Evolutionary conservation across 164 flowering plant species (phyloP).

Genomic region (Piper longum): DNA sequence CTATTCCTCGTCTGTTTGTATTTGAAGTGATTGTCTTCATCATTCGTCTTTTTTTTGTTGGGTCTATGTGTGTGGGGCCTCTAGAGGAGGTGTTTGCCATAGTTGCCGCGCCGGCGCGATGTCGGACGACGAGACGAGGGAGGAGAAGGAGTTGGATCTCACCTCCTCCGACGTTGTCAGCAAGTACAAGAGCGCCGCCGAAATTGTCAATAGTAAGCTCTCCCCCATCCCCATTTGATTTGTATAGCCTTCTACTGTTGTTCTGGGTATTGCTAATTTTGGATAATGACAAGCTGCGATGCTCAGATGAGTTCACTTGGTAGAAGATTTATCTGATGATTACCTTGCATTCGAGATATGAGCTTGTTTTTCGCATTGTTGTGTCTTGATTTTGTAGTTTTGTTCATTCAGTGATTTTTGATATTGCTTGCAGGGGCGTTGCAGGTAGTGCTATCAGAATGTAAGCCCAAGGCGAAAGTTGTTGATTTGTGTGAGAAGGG

Average conservation of each 20-base stretch:
- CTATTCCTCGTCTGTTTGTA: too few species aligned
- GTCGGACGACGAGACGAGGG: conserved; percentile 77
- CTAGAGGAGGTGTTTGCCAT: not conserved
- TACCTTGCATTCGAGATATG: too few species aligned
- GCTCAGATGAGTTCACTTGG: too few species aligned
- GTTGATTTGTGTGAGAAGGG: conserved; percentile 87
- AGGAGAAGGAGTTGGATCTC: conserved; percentile 93
- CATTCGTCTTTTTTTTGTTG: too few species aligned
- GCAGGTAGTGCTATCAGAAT: conserved; percentile 63
- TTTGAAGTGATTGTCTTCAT: too few species aligned
- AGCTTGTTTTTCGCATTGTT: too few species aligned
- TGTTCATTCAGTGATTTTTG: not conserved
- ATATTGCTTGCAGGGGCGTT: conserved; percentile 52
- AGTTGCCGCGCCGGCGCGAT: conserved; percentile 8
- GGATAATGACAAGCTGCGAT: too few species aligned
- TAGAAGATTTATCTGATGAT: too few species aligned
- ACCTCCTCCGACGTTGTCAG: conserved; percentile 77
- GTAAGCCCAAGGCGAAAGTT: conserved; percentile 74
- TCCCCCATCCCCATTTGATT: not conserved
- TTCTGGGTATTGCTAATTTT: too few species aligned
- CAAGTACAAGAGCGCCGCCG: conserved; percentile 87
- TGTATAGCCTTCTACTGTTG: too few species aligned
- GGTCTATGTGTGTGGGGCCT: too few species aligned
- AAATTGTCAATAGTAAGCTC: conserved; percentile 57
- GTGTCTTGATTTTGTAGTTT: too few species aligned